Conservation (phyloP, 164 flowering plant species). For the Cinnamomum chago region DNA sequence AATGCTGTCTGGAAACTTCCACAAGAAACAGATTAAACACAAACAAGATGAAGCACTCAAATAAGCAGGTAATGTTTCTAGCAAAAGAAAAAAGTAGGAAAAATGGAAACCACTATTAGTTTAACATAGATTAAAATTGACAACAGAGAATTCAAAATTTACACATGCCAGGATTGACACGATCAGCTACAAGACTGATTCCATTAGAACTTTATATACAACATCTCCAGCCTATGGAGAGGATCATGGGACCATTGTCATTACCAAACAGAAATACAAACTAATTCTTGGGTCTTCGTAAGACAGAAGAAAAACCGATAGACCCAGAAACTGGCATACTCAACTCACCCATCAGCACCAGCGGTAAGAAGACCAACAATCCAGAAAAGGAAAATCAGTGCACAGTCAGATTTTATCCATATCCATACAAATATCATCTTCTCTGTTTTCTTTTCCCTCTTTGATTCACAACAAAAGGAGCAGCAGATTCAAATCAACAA, state of each 20-base stretch:
- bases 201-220: conserved; percentile 7
- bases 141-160: background rate
- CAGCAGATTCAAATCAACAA: background rate
- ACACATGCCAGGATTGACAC: background rate
- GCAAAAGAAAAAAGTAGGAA: too few relatives aligned
- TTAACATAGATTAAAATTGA: background rate
- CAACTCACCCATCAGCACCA: background rate
- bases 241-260: background rate
- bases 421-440: background rate
- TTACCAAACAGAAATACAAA: background rate
- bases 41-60: too few relatives aligned
- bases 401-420: background rate
- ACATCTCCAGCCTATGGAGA: conserved; percentile 1
- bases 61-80: too few relatives aligned
- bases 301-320: background rate
- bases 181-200: background rate
- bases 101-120: too few relatives aligned
- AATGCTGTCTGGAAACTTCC: too few relatives aligned
- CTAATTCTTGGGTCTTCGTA: background rate
- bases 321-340: background rate
- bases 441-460: background rate
- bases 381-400: conserved; percentile 1
- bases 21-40: too few relatives aligned
- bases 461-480: background rate
- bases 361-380: background rate